Percentiles rank a stretch among this genome's conserved stretches.
Evolutionary conservation across 805 yeast genomes (phyloP).

Genomic region (Spathaspora sp.): DNA sequence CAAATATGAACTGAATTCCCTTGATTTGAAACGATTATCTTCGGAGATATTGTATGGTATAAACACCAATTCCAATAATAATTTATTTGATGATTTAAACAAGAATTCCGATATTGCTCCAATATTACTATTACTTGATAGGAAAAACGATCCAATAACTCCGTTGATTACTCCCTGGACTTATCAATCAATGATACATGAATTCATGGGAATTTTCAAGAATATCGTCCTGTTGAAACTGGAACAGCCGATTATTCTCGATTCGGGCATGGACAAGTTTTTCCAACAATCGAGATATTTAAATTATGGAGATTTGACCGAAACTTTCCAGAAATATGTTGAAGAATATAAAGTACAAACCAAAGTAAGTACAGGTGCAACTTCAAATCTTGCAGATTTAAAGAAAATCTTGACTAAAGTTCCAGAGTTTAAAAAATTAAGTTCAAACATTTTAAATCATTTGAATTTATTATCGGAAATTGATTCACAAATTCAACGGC

Average conservation of each 20-base stretch:
- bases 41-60: slow-evolving; percentile 59
- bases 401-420: slow-evolving; percentile 86
- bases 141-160: slow-evolving; percentile 88
- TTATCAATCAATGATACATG: slow-evolving; percentile 96
- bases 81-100: slow-evolving; percentile 63
- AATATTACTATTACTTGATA: slow-evolving; percentile 68
- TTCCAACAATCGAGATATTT: slow-evolving; percentile 77
- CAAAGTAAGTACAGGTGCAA: slow-evolving; percentile 40
- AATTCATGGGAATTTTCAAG: slow-evolving; percentile 75
- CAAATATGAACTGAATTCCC: slow-evolving; percentile 70
- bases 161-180: slow-evolving; percentile 96
- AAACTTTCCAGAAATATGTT: slow-evolving; percentile 79
- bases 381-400: slow-evolving; percentile 73
- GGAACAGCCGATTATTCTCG: slow-evolving; percentile 39
- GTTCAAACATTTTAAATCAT: slow-evolving; percentile 87
- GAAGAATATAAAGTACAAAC: slow-evolving; percentile 78
- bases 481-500: slow-evolving; percentile 63
- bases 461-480: slow-evolving; percentile 86
- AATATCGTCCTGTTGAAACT: slow-evolving; percentile 66
- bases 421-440: slow-evolving; percentile 88
- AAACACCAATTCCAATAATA: slow-evolving; percentile 49
- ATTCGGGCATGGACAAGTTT: slow-evolving; percentile 69
- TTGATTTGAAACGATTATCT: slow-evolving; percentile 62
- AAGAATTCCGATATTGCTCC: slow-evolving; percentile 66
- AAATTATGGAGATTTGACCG: slow-evolving; percentile 94